These are phyloP conservation scores for Candida nemodendra DNA, from an alignment of 805 yeast genomes.

Conservation along the genomic window DNA sequence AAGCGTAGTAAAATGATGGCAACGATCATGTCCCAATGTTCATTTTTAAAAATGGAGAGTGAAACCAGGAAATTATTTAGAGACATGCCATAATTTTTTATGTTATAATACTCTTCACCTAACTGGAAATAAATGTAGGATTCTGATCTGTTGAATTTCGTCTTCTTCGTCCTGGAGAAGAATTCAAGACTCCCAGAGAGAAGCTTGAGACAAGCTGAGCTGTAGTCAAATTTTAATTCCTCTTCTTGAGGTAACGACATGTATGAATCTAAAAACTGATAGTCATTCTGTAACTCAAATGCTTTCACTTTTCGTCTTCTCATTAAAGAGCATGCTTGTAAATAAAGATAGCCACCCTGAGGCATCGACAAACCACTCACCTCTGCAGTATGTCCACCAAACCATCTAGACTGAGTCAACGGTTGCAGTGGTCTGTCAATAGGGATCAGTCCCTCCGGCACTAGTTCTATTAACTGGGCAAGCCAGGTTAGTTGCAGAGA, in stretches of 20 bases:
- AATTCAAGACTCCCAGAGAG: slow-evolving; percentile 37
- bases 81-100: slow-evolving; percentile 39
- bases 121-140: slow-evolving; percentile 47
- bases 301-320: slow-evolving; percentile 26
- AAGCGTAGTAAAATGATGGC: slow-evolving; percentile 36
- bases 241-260: slow-evolving; percentile 26
- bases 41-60: slow-evolving; percentile 37
- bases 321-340: slow-evolving; percentile 37
- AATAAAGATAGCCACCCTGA: slow-evolving; percentile 42
- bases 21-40: slow-evolving; percentile 40
- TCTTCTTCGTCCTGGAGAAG: slow-evolving; percentile 35
- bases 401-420: slow-evolving; percentile 25
- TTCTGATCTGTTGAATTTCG: slow-evolving; percentile 38
- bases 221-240: slow-evolving; percentile 23
- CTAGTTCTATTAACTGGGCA: slow-evolving; percentile 52
- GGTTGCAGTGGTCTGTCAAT: slow-evolving; percentile 35
- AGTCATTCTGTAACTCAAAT: not conserved
- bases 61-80: slow-evolving; percentile 41
- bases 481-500: slow-evolving; percentile 65
- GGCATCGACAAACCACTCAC: slow-evolving; percentile 34
- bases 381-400: slow-evolving; percentile 12
- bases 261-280: slow-evolving; percentile 24
- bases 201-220: slow-evolving; percentile 25
- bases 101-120: slow-evolving; percentile 45
- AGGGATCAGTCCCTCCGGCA: slow-evolving; percentile 44